A percentile compares a stretch with the other conserved stretches of the same genome.
These are phyloP conservation scores for Penicillium dipodomyicola DNA, from an alignment of 495 filamentous ascomycete species.

Conservation along the genomic window DNA sequence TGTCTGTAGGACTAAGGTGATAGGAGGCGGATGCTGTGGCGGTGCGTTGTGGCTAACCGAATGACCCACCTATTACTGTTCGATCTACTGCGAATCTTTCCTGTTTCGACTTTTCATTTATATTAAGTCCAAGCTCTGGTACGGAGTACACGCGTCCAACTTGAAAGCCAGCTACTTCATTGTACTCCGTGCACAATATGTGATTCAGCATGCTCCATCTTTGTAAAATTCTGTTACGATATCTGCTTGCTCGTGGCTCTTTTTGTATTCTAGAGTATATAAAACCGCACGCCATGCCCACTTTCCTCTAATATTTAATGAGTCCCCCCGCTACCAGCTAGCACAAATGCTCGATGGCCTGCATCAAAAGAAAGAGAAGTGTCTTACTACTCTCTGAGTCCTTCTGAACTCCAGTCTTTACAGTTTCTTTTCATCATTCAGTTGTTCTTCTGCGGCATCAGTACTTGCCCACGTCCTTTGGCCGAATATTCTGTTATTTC, in stretches of 20 bases:
- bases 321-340: no score
- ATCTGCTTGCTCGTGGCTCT: background rate
- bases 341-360: no score
- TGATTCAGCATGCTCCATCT: background rate
- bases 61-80: conserved; percentile 4
- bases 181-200: background rate
- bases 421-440: no score
- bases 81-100: conserved; percentile 7
- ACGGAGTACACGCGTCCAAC: background rate
- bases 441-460: no score
- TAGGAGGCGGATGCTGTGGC: conserved; percentile 27
- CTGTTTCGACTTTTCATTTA: background rate
- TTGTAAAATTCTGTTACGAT: background rate
- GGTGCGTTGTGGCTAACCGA: conserved; percentile 18
- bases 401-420: no score
- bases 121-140: background rate
- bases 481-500: no score
- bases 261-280: no score
- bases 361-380: no score
- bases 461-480: no score
- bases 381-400: no score
- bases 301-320: no score
- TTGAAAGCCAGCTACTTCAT: background rate
- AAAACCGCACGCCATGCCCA: no score
- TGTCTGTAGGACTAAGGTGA: conserved; percentile 20